Evolutionary conservation across 352 stramenopile genomes (phyloP), one percentile per base, ranked within the genome.

Genomic region (Phytopythium mirpurense): DNA sequence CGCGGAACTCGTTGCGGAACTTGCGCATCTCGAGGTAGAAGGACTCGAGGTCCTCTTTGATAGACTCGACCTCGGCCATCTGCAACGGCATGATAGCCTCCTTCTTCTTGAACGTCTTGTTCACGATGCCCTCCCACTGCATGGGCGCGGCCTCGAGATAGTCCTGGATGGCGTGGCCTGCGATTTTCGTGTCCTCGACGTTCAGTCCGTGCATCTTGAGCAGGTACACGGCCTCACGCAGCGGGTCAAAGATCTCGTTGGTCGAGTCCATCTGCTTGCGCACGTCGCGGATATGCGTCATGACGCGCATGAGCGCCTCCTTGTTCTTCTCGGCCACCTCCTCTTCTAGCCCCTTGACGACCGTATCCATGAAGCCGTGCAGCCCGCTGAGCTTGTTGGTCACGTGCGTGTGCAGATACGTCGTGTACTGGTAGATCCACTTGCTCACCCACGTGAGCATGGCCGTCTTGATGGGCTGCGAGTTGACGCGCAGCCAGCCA

Each of bases 31-130:
- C 78, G 21, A 90, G 52, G 66, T 96, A 98, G 67, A 98, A 98
- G 9, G 90, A 74, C 61, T 98, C 93, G 0, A 98, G 70, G 21
- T 98, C 89, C 37, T 90, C 68, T 57, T 98, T 98, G 56, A 98
- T 96, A 24, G 79, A 83, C 55, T 98, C 90, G 14, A 98, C 91
- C 54, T 98, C 93, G 16, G 90, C 75, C 83, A 98, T 98, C 74
- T 99, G 96, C 40, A 98, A 78, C 6, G 94, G 94, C 72, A 98
- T 84, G 56, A 99, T 98, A 60, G 98, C 93, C 69, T 99, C 96
- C 57, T 98, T 98, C 64, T 98, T 98, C 62, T 97, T 96, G 67
- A 98, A 98, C 19, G 95, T 98, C 64, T 98, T 98, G 68, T 98
- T 98, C 27, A 98, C 91, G n/a, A 98, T 96, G 7, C 78, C 92